Evolutionary conservation across 306 rosid species (phyloP).

Genomic region (Rubus parviflorus): DNA sequence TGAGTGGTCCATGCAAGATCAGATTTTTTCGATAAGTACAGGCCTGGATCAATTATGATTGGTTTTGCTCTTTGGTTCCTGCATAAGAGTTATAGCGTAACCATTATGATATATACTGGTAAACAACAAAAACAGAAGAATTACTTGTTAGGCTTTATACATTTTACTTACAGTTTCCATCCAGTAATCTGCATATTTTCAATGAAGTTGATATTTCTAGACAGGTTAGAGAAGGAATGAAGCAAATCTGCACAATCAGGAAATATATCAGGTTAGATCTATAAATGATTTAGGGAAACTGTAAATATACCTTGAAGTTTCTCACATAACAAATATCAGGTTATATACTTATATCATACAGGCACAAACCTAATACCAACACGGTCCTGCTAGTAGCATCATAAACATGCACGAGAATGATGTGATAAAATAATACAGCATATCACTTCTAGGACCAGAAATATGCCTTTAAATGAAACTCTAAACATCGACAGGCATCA

Average conservation of each 20-base stretch:
- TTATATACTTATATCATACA: neutral
- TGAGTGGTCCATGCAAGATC: constrained; percentile 81
- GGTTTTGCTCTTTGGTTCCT: constrained; percentile 95
- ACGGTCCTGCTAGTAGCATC: neutral
- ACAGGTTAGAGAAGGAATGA: constrained; percentile 75
- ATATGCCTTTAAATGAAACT: neutral
- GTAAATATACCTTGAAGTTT: neutral
- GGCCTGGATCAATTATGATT: constrained; percentile 68
- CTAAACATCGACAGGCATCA: neutral
- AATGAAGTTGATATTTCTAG: constrained; percentile 81
- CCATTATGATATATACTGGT: neutral
- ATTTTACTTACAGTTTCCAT: constrained; percentile 85
- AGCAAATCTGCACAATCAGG: constrained; percentile 73
- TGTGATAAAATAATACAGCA: neutral
- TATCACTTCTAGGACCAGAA: neutral
- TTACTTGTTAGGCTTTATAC: neutral
- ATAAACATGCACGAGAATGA: neutral
- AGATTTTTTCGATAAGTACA: constrained; percentile 66
- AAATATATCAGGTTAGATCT: constrained; percentile 20
- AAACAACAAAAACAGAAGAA: neutral
- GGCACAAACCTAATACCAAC: neutral
- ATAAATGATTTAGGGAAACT: neutral
- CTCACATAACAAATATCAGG: neutral
- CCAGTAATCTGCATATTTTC: constrained; percentile 71
- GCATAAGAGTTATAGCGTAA: constrained; percentile 24